Evolutionary conservation across 2,329 filamentous ascomycete genomes (phyloP).

Genomic region (Aureobasidium sp.): DNA sequence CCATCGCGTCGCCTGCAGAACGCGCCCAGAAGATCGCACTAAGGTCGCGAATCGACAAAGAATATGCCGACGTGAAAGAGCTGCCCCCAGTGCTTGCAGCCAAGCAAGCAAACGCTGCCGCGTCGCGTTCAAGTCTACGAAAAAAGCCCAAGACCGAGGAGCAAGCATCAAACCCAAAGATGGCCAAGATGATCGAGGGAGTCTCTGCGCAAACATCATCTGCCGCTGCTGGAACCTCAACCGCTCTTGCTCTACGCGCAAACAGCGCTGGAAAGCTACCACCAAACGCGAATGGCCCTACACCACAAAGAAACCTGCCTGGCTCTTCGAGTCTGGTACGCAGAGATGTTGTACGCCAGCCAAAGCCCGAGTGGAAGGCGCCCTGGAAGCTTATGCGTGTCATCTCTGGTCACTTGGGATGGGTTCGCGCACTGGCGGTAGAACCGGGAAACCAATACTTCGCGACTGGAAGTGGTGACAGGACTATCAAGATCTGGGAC

Average conservation of each 20-base stretch:
- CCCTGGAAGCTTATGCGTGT: slow-evolving; percentile 99
- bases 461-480: slow-evolving; percentile 85
- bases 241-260: slow-evolving; percentile 48
- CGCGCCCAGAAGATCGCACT: slow-evolving; percentile 41
- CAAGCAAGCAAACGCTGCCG: slow-evolving; percentile 60
- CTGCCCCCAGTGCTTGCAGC: slow-evolving; percentile 71
- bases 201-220: slow-evolving; percentile 43
- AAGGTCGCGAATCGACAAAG: slow-evolving; percentile 53
- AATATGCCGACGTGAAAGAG: slow-evolving; percentile 71
- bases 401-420: slow-evolving; percentile 91
- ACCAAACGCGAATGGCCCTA: slow-evolving; percentile 49
- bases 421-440: slow-evolving; percentile 82
- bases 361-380: slow-evolving; percentile 89
- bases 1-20: slow-evolving; percentile 37
- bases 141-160: slow-evolving; percentile 53
- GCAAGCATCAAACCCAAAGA: slow-evolving; percentile 45
- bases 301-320: slow-evolving; percentile 41
- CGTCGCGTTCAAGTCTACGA: slow-evolving; percentile 51
- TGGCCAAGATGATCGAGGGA: slow-evolving; percentile 60
- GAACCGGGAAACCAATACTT: slow-evolving; percentile 98
- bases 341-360: slow-evolving; percentile 55
- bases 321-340: slow-evolving; percentile 50
- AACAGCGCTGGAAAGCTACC: slow-evolving; percentile 37
- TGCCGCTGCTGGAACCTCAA: slow-evolving; percentile 41
- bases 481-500: slow-evolving; percentile 99